phyloP scores from a whole-genome alignment of 2,329 filamentous ascomycete genomes.

The Falciphora oryzae region DNA sequence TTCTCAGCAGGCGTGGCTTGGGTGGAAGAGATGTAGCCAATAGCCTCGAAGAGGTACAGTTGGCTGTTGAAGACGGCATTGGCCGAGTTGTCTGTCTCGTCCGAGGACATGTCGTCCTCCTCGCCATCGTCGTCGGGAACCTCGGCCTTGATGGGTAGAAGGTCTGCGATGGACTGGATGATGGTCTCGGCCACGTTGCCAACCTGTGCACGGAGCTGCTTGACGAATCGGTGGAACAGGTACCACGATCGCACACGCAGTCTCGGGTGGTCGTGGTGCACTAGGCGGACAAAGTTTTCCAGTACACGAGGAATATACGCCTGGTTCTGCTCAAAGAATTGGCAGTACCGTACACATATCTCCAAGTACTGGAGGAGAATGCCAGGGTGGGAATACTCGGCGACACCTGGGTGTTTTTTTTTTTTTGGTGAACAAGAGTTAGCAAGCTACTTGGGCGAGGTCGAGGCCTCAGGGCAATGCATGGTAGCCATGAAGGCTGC shows the following conservation, averaged over 20 bases:
- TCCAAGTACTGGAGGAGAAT: slow-evolving; percentile 98
- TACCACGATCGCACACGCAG: slow-evolving; percentile 95
- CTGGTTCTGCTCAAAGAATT: slow-evolving; percentile 83
- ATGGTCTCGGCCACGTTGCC: slow-evolving; percentile 88
- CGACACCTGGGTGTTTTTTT: slow-evolving; percentile 58
- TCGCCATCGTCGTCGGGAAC: slow-evolving; percentile 63
- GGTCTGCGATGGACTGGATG: slow-evolving; percentile 81
- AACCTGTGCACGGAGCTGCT: slow-evolving; percentile 76
- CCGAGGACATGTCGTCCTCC: slow-evolving; percentile 92
- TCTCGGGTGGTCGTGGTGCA: slow-evolving; percentile 81
- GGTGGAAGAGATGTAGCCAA: slow-evolving; percentile 87
- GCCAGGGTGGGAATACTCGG: slow-evolving; percentile 80
- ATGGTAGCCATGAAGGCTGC: no score
- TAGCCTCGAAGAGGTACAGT: slow-evolving; percentile 88
- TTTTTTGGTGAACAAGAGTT: not conserved
- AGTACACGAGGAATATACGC: slow-evolving; percentile 79
- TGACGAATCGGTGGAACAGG: slow-evolving; percentile 87
- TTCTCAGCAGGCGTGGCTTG: slow-evolving; percentile 71
- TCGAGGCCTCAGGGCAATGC: no score
- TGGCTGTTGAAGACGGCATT: slow-evolving; percentile 89
- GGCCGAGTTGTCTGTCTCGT: slow-evolving; percentile 84
- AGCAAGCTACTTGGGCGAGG: no score
- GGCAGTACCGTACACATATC: slow-evolving; percentile 88
- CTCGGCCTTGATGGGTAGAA: slow-evolving; percentile 87
- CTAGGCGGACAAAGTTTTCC: slow-evolving; percentile 84